Base-by-base conservation (phyloP, 1,284 basidiomycete species). In the Mycena sp. region DNA sequence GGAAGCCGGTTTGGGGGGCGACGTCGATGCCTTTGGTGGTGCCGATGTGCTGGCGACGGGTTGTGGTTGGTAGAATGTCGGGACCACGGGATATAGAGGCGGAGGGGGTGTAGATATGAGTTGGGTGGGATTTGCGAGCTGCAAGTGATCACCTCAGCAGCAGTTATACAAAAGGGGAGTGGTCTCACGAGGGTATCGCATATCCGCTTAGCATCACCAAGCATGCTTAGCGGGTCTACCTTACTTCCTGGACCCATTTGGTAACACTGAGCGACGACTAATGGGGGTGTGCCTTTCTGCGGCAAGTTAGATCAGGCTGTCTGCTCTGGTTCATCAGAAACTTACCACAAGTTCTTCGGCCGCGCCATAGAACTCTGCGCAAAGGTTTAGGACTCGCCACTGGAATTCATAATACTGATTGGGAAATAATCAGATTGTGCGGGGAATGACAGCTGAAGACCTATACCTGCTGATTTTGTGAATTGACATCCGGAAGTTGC, bases 361-460 rank as follows among this genome's bases (percentile, higher is more conserved):
- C 7, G 91, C 91, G 35, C 87, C 89, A 77, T 93, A 93, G 73
- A 93, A 93, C 72, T 93, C 91, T 2, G 88, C 87, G 74, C 91
- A 93, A 38, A 93, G 78, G 71, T 91, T 91, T 58, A 93, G 76
- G 41, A 92, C 87, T 53, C 90, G 85, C 91, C 91, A 93, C 73
- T 93, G 91, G 70, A 93, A 93, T 72, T 93, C 90, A 72, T 91
- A 90, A 74, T 91, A 92, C 70, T 88, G n/a, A n/a, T n/a, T n/a
- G 19, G 19, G 3, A 7, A 10, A 23, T 1, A 12, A 40, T 58
- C 23, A 59, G 32, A 43, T 26, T 26, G 7, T n/a, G 23, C 6
- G 6, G 12, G 16, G 11, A 43, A 6, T 4, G 38, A 10, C 23
- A 11, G 19, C 9, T 35, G 21, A 16, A 58, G 23, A 35, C 6